Percentiles rank a stretch among this genome's conserved stretches.
Conservation (phyloP, 2,329 filamentous ascomycete species). For the Nigrograna mackinnonii region DNA sequence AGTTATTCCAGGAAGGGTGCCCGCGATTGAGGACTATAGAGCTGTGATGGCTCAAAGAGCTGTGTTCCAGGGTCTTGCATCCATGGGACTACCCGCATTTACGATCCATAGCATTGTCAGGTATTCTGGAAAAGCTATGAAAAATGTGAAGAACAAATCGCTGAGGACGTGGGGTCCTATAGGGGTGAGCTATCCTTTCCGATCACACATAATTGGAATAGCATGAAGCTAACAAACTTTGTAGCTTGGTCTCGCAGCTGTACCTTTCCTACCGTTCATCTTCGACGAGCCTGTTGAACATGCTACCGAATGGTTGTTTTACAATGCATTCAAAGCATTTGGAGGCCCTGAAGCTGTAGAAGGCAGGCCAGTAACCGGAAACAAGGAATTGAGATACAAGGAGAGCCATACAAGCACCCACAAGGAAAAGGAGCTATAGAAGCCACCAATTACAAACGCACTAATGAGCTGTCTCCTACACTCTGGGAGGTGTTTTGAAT, state of each 20-base stretch:
- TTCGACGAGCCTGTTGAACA: conserved; percentile 94
- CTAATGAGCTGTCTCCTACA: too few species aligned
- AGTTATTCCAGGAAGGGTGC: conserved; percentile 50
- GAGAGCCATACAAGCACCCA: conserved; percentile 30
- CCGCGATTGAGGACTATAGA: conserved; percentile 85
- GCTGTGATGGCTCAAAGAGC: conserved; percentile 89
- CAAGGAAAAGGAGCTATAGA: conserved; percentile 44
- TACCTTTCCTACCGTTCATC: conserved; percentile 80
- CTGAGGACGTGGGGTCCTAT: conserved; percentile 89
- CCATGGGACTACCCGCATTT: conserved; percentile 92
- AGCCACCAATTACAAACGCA: too few species aligned
- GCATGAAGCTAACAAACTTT: conserved; percentile 1
- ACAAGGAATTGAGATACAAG: conserved; percentile 38
- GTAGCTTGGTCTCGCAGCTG: conserved; percentile 64
- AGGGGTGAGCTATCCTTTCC: conserved; percentile 64
- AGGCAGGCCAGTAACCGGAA: conserved; percentile 40
- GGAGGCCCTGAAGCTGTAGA: conserved; percentile 66
- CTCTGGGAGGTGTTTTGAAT: too few species aligned
- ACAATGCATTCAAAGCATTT: conserved; percentile 74
- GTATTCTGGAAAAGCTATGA: conserved; percentile 86
- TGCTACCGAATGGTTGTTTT: conserved; percentile 88
- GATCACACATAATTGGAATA: conserved; percentile 1
- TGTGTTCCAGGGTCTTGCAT: conserved; percentile 87
- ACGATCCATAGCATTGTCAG: conserved; percentile 92
- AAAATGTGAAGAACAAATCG: conserved; percentile 73